Evolutionary conservation across 345 rosid genomes (phyloP).

Genomic region (Sapria himalayana): DNA sequence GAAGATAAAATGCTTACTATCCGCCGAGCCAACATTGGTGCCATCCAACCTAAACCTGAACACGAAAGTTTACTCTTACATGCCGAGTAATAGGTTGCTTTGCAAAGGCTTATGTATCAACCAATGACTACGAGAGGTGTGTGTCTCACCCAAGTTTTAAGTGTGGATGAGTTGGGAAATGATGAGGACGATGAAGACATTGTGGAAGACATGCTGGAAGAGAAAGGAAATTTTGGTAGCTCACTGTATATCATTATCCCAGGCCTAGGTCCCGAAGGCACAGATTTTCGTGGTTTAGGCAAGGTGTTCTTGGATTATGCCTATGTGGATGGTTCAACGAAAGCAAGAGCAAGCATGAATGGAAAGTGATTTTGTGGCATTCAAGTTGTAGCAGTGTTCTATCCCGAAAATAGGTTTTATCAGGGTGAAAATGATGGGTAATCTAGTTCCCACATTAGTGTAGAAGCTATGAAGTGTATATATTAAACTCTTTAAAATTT

Average conservation of each 20-base stretch:
- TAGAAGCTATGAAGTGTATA: too few relatives aligned
- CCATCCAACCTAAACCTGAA: constrained; percentile 86
- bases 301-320: constrained; percentile 70
- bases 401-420: constrained; percentile 49
- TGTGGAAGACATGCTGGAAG: constrained; percentile 79
- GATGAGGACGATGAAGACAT: constrained; percentile 88
- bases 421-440: constrained; percentile 55
- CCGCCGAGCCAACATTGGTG: constrained; percentile 81
- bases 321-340: constrained; percentile 37
- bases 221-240: constrained; percentile 92
- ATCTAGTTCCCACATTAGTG: too few relatives aligned
- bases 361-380: constrained; percentile 76
- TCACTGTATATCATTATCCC: too few relatives aligned
- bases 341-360: constrained; percentile 52
- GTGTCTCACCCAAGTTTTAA: constrained; percentile 79
- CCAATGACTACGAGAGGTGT: constrained; percentile 66
- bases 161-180: too few relatives aligned
- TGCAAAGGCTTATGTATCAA: constrained; percentile 69
- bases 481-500: too few relatives aligned
- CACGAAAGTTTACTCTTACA: constrained; percentile 75
- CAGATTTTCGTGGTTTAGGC: too few relatives aligned
- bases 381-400: constrained; percentile 54
- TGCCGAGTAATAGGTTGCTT: constrained; percentile 91
- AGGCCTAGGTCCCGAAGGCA: constrained; percentile 49
- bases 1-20: constrained; percentile 96